Percentiles rank a stretch among this genome's conserved stretches.
Evolutionary conservation across 2,329 filamentous ascomycete species (phyloP).

Genomic region (Magnaporthales sp.): DNA sequence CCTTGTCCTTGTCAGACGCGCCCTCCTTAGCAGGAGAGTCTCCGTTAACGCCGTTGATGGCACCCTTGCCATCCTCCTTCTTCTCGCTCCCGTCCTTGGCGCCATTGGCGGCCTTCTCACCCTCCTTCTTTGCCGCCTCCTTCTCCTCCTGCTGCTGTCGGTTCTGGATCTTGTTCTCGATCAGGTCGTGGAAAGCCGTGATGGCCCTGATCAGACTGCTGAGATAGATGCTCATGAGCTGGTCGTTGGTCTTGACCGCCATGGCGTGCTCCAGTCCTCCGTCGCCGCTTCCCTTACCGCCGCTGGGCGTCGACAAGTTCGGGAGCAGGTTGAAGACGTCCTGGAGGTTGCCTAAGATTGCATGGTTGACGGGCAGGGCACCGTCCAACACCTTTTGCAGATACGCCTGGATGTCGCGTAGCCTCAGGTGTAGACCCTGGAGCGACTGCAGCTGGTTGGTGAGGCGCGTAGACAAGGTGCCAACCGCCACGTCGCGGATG

Average conservation of each 20-base stretch:
- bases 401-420: conserved; percentile 92
- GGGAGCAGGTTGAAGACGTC: conserved; percentile 98
- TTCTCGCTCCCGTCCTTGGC: conserved; percentile 35
- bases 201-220: conserved; percentile 95
- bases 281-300: conserved; percentile 54
- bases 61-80: conserved; percentile 5
- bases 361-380: conserved; percentile 91
- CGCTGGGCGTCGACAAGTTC: conserved; percentile 74
- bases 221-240: conserved; percentile 96
- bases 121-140: conserved; percentile 71
- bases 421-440: conserved; percentile 86
- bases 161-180: conserved; percentile 99
- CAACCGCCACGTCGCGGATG: conserved; percentile 95
- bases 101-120: conserved; percentile 49
- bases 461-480: conserved; percentile 91
- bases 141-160: conserved; percentile 94
- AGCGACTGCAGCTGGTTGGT: conserved; percentile 96
- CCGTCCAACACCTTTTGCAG: conserved; percentile 92
- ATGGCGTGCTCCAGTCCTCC: conserved; percentile 90
- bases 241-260: conserved; percentile 98
- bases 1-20: conserved; percentile 43
- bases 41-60: conserved; percentile 27
- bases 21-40: conserved; percentile 24
- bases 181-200: conserved; percentile 96
- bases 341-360: conserved; percentile 95